Evolutionary conservation across 345 rosid species (phyloP).

Genomic region (Eucalyptus sp.): DNA sequence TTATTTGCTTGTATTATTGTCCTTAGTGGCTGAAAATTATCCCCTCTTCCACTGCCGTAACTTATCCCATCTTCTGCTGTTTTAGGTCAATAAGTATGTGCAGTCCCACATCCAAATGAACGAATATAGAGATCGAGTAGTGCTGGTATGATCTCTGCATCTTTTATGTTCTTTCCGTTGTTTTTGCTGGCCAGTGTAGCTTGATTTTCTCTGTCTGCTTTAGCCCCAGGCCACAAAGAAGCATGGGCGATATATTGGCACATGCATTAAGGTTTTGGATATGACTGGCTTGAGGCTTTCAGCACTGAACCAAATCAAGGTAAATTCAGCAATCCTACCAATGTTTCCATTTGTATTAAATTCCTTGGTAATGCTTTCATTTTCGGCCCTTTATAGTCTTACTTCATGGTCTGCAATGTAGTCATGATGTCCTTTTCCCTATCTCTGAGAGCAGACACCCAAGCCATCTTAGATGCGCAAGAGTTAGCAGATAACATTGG

Average conservation of each 20-base stretch:
- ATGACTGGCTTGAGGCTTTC: slow-evolving; percentile 95
- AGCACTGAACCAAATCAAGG: slow-evolving; percentile 87
- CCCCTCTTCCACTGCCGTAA: not conserved
- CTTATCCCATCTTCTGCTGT: not conserved
- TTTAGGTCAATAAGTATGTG: slow-evolving; percentile 74
- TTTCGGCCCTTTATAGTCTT: not conserved
- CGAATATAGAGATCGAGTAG: slow-evolving; percentile 85
- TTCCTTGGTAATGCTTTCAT: not conserved
- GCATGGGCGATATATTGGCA: slow-evolving; percentile 53
- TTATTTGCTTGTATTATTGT: not conserved
- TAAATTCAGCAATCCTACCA: not conserved
- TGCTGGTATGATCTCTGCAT: slow-evolving; percentile 38
- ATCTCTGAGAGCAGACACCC: not conserved
- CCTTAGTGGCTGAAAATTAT: not conserved
- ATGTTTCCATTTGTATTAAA: not conserved
- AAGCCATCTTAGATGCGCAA: not conserved
- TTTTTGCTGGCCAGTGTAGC: not conserved
- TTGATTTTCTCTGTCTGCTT: not conserved
- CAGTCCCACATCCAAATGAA: slow-evolving; percentile 99
- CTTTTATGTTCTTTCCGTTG: not conserved
- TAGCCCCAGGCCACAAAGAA: slow-evolving; percentile 77
- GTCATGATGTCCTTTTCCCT: not conserved
- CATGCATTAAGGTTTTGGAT: slow-evolving; percentile 84
- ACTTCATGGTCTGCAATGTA: not conserved
- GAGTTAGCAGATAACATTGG: not conserved